These are phyloP conservation scores for Tubosaeta sp. DNA, from an alignment of 768 basidiomycete genomes.

Conservation along the genomic window DNA sequence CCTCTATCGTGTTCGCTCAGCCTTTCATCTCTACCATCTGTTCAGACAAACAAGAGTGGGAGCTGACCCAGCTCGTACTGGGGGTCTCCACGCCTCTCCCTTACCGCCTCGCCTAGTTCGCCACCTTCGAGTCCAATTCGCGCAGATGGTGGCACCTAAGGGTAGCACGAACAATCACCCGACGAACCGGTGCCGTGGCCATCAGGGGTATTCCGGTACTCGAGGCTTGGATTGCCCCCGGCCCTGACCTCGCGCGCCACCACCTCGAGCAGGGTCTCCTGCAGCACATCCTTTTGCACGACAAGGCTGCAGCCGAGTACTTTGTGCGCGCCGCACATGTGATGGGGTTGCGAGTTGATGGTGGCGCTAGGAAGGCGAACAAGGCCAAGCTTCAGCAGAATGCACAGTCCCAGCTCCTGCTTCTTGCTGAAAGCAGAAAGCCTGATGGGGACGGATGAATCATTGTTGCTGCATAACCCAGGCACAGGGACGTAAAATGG, in stretches of 20 bases:
- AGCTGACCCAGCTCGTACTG: conserved; percentile 56
- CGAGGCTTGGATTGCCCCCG: conserved; percentile 35
- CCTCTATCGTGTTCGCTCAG: conserved; percentile 33
- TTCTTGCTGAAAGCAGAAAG: conserved; percentile 81
- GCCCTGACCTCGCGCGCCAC: conserved; percentile 64
- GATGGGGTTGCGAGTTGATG: conserved; percentile 79
- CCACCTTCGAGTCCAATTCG: conserved; percentile 66
- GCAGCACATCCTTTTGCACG: conserved; percentile 71
- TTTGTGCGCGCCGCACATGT: conserved; percentile 77
- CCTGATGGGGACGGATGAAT: conserved; percentile 19
- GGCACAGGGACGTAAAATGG: too few species aligned
- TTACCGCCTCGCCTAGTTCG: conserved; percentile 76
- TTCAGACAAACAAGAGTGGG: conserved; percentile 39
- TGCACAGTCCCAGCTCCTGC: conserved; percentile 84
- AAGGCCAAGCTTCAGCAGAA: conserved; percentile 72
- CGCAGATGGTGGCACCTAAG: conserved; percentile 92
- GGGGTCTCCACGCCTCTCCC: conserved; percentile 87
- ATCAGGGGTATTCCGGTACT: conserved; percentile 39
- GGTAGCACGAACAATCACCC: conserved; percentile 64
- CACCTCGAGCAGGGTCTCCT: conserved; percentile 74
- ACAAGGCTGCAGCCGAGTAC: conserved; percentile 69
- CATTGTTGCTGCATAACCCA: too few species aligned
- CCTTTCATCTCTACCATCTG: conserved; percentile 33
- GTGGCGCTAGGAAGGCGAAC: conserved; percentile 92
- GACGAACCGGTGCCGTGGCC: conserved; percentile 76